Percentiles rank a stretch among this genome's conserved stretches.
Evolutionary conservation across 164 flowering plant genomes (phyloP).

Genomic region (Liriodendron chinense): DNA sequence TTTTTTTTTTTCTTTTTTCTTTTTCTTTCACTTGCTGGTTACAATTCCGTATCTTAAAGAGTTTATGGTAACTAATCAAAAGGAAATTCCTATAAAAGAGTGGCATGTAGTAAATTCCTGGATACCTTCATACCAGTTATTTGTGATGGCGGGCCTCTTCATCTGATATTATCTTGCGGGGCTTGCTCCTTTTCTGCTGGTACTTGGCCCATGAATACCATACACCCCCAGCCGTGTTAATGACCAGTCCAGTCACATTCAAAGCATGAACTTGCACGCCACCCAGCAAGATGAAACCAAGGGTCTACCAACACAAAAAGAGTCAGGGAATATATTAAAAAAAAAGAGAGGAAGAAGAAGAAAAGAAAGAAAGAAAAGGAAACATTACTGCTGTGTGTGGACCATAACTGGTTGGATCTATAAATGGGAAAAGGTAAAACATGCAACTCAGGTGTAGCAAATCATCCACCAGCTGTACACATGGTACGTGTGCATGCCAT

Average conservation of each 20-base stretch:
- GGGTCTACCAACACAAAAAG: constrained; percentile 45
- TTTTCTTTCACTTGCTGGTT: not conserved
- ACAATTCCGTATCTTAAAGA: too few relatives aligned
- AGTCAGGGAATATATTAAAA: not conserved
- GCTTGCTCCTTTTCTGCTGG: constrained; percentile 69
- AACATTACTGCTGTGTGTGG: not conserved
- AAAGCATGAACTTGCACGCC: constrained; percentile 89
- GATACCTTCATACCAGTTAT: constrained; percentile 1
- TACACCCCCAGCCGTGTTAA: constrained; percentile 93
- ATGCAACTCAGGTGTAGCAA: not conserved
- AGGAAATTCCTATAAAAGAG: not conserved
- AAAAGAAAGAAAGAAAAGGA: not conserved
- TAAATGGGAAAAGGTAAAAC: not conserved
- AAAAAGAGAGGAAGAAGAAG: not conserved
- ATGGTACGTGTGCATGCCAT: not conserved
- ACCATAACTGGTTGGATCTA: not conserved
- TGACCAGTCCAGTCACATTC: constrained; percentile 82
- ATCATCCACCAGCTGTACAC: not conserved
- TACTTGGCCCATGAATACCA: constrained; percentile 96
- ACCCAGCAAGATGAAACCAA: constrained; percentile 88
- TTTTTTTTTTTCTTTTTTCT: too few relatives aligned
- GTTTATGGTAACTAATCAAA: too few relatives aligned
- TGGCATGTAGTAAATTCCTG: not conserved
- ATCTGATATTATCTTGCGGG: constrained; percentile 46
- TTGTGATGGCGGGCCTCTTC: constrained; percentile 55